Conservation (phyloP, 2,329 filamentous ascomycete species). For the Chaetomium sp. region DNA sequence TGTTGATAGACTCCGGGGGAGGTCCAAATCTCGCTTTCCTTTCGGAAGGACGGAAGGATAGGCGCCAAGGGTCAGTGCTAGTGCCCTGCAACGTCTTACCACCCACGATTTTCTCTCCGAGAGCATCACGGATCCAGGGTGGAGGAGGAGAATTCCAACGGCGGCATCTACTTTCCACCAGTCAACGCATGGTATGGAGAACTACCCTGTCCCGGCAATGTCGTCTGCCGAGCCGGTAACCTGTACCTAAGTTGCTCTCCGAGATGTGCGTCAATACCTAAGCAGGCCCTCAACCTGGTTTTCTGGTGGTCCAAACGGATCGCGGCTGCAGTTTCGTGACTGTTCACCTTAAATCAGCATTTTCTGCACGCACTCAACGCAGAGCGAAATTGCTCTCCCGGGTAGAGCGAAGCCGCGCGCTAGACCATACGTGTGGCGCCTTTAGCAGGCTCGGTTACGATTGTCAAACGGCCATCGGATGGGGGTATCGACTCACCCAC, state of each 20-base stretch:
- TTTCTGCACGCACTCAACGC: neutral
- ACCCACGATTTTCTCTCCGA: neutral
- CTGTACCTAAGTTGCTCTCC: conserved; percentile 1
- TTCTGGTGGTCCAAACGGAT: neutral
- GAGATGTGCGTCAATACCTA: neutral
- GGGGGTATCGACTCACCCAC: neutral
- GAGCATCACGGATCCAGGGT: neutral
- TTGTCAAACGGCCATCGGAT: neutral
- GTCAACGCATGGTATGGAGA: neutral
- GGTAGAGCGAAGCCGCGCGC: neutral
- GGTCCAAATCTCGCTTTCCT: neutral
- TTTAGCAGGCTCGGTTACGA: neutral
- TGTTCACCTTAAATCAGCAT: neutral
- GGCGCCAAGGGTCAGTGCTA: neutral
- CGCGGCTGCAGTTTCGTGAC: neutral
- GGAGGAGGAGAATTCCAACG: neutral
- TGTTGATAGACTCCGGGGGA: neutral
- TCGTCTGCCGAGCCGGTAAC: neutral
- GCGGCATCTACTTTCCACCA: neutral
- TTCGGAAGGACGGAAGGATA: conserved; percentile 1
- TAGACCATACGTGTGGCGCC: neutral
- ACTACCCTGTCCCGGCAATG: neutral
- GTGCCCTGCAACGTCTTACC: neutral
- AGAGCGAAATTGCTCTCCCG: neutral
- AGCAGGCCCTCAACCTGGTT: neutral